Evolutionary conservation across 345 rosid species (phyloP).

Genomic region (Eucalyptus pauciflora): DNA sequence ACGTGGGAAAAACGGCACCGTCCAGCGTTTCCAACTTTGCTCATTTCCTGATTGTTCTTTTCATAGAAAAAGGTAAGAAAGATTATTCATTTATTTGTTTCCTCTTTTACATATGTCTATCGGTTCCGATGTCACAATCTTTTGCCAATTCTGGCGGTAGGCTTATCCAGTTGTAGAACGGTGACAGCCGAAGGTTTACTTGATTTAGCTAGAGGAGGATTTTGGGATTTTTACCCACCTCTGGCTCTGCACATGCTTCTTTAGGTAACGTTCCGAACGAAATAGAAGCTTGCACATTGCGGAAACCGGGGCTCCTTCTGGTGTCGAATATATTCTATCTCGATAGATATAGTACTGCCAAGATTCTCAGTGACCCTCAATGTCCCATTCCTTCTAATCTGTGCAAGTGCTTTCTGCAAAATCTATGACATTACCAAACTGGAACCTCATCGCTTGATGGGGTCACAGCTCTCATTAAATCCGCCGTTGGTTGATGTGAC

Average conservation of each 20-base stretch:
- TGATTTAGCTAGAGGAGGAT: not conserved
- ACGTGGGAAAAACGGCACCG: not conserved
- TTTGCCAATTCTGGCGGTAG: not conserved
- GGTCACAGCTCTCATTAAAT: not conserved
- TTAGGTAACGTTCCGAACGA: not conserved
- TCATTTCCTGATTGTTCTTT: not conserved
- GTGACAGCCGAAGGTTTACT: not conserved
- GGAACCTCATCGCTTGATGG: not conserved
- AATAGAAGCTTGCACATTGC: not conserved
- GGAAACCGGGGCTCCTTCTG: not conserved
- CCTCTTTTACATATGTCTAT: not conserved
- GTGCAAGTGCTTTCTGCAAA: not conserved
- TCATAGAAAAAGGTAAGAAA: not conserved
- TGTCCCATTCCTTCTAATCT: not conserved
- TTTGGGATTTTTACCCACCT: constrained; percentile 11
- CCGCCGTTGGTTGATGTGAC: not conserved
- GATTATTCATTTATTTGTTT: not conserved
- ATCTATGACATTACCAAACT: not conserved
- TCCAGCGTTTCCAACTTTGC: not conserved
- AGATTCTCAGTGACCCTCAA: not conserved
- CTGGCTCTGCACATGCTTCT: not conserved
- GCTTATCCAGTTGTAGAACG: not conserved
- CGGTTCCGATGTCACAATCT: not conserved
- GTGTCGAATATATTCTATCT: not conserved
- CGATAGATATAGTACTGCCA: not conserved